Base-by-base conservation (phyloP, 225 moss, liverwort and hornwort species). In the Asterella californica region DNA sequence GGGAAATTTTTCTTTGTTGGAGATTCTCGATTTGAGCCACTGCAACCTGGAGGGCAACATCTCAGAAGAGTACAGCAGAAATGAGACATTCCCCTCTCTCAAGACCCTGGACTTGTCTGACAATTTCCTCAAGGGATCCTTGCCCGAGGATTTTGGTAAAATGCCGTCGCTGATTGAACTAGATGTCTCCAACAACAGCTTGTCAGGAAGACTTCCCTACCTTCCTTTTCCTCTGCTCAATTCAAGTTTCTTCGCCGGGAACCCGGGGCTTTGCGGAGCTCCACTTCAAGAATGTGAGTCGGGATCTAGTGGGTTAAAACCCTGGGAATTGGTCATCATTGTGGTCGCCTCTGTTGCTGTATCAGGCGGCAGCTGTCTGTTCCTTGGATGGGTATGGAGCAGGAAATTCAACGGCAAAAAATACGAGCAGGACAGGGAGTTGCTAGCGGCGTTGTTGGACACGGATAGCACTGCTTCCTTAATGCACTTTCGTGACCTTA, bases 371-470 rank as follows among this genome's bases (percentile, higher is more conserved):
- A 29, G 64, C 64, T 64, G 27, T 64, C 27, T 64, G 10, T 64
- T 29, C 12, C 30, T 64, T 64, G 64, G 64, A 6, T 64, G 64
- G 64, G 14, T 32, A 64, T 27, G 27, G 64, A n/a, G 64, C 24
- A 3, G 64, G 30, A 27, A 32, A 32, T 0, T 64, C 29, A 8
- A 64, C 27, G 64, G 8, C 9, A 32, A 11, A 14, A n/a, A 32
- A 29, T n/a, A 29, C 25, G 27, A 64, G 37, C 76, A 60, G 10
- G 76, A 76, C 15, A 42, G 1, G 19, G 76, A 76, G 36, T 18
- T 76, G 59, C 60, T 76, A 45, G 57, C 76, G 9, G 24, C 25
- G 9, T 12, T 76, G 34, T 22, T 76, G 37, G 76, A 76, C 76
- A 59, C 37, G 37, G 76, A 59, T 5, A 64, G 30, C 4, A 22